Evolutionary conservation across 179 eudicot species (phyloP).

Genomic region (Corrigiola litoralis): DNA sequence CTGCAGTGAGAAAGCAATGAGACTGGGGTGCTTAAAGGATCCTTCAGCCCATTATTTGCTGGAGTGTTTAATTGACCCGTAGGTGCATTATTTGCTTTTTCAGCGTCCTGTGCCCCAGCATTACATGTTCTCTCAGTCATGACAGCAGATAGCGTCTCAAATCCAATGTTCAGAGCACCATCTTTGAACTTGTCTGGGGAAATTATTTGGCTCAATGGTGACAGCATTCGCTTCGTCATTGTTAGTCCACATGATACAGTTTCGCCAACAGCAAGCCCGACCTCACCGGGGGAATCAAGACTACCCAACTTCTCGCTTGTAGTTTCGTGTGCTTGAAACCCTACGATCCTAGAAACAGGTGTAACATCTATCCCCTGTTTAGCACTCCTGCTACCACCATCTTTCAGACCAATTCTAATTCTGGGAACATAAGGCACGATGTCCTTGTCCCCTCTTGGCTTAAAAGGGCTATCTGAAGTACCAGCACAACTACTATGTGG

Average conservation of each 20-base stretch:
- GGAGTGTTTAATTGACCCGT: slow-evolving; percentile 40
- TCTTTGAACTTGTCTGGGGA: slow-evolving; percentile 33
- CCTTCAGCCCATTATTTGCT: slow-evolving; percentile 32
- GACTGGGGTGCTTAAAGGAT: slow-evolving; percentile 23
- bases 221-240: slow-evolving; percentile 50
- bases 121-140: slow-evolving; percentile 13
- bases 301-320: slow-evolving; percentile 16
- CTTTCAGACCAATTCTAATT: slow-evolving; percentile 20
- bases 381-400: slow-evolving; percentile 24
- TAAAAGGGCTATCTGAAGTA: slow-evolving; percentile 22
- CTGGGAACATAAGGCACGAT: slow-evolving; percentile 29
- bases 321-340: slow-evolving; percentile 43
- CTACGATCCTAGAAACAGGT: slow-evolving; percentile 64
- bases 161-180: slow-evolving; percentile 39
- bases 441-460: slow-evolving; percentile 28
- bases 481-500: slow-evolving; percentile 21
- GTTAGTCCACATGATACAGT: slow-evolving; percentile 30
- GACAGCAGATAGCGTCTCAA: slow-evolving; percentile 14
- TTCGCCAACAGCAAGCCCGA: slow-evolving; percentile 11
- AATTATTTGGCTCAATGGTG: slow-evolving; percentile 45
- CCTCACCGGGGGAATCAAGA: slow-evolving; percentile 11
- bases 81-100: slow-evolving; percentile 23
- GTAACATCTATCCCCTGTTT: slow-evolving; percentile 28
- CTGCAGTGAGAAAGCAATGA: slow-evolving; percentile 31
- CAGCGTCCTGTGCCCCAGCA: slow-evolving; percentile 28